Evolutionary conservation across 2,329 filamentous ascomycete species (phyloP).

Genomic region (Domatiomyces catenatus): DNA sequence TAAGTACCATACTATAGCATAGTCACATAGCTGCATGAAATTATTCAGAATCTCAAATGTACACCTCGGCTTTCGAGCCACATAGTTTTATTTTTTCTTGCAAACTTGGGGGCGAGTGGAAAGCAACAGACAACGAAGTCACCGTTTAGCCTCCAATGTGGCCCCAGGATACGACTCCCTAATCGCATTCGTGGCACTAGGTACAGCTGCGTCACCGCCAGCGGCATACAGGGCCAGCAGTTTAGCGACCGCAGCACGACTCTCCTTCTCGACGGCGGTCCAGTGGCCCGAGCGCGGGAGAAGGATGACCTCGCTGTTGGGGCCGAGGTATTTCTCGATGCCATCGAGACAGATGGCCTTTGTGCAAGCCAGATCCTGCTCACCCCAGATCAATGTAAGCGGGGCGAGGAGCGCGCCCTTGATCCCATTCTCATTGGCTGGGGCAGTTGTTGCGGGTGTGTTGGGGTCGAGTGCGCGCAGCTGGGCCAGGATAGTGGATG

Average conservation of each 20-base stretch:
- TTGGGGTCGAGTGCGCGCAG: conserved; percentile 30
- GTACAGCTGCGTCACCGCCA: conserved; percentile 5
- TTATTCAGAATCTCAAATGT: no score
- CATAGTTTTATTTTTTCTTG: no score
- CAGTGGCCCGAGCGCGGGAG: conserved; percentile 39
- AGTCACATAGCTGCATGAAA: no score
- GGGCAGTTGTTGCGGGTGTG: conserved; percentile 11
- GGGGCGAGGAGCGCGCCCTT: conserved; percentile 35
- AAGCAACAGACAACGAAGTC: conserved; percentile 1
- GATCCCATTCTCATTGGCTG: conserved; percentile 28
- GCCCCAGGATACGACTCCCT: conserved; percentile 14
- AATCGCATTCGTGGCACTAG: conserved; percentile 9
- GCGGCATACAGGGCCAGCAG: conserved; percentile 11
- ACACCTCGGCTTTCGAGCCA: no score
- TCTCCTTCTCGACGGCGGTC: conserved; percentile 34
- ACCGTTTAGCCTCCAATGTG: conserved; percentile 14
- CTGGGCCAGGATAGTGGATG: conserved; percentile 33
- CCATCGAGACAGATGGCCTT: conserved; percentile 36
- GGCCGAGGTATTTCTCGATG: conserved; percentile 35
- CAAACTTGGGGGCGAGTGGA: no score
- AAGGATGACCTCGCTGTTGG: conserved; percentile 35
- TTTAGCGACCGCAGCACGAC: conserved; percentile 27
- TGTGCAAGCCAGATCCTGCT: conserved; percentile 37
- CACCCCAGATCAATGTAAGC: conserved; percentile 39
- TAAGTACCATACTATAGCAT: no score